A percentile compares a stretch with the other conserved stretches of the same genome.
Evolutionary conservation across 2,329 filamentous ascomycete species (phyloP).

Genomic region (Colletotrichum tofieldiae): DNA sequence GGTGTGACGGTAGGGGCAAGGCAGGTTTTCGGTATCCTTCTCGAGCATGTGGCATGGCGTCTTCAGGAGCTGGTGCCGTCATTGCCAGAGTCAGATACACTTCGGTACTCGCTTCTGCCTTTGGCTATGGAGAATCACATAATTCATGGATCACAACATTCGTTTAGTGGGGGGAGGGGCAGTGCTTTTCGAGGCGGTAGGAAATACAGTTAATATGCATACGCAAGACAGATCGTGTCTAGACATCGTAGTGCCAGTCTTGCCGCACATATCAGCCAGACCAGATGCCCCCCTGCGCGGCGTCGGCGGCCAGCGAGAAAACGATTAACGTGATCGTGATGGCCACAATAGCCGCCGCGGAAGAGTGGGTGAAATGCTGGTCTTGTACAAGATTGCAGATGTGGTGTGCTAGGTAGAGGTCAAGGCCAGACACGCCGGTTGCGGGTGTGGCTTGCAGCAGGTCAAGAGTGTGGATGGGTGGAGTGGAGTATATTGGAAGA

Average conservation of each 20-base stretch:
- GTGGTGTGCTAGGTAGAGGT: neutral
- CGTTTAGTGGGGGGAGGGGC: conserved; percentile 16
- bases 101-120: neutral
- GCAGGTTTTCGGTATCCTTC: conserved; percentile 10
- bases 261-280: neutral
- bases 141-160: conserved; percentile 6
- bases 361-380: neutral
- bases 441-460: conserved; percentile 30
- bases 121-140: neutral
- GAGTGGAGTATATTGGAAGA: neutral
- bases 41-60: conserved; percentile 9
- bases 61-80: neutral
- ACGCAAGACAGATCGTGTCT: neutral
- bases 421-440: conserved; percentile 11
- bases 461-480: neutral
- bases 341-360: neutral
- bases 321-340: neutral
- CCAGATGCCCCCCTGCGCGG: neutral
- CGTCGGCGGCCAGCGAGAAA: neutral
- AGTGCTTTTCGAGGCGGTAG: conserved; percentile 5
- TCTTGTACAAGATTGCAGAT: neutral
- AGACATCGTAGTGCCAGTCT: neutral
- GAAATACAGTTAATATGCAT: conserved; percentile 1
- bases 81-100: neutral
- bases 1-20: neutral